Percentiles rank a stretch among this genome's conserved stretches.
Evolutionary conservation across 2,329 filamentous ascomycete species (phyloP).

Genomic region (Alternaria sp.): DNA sequence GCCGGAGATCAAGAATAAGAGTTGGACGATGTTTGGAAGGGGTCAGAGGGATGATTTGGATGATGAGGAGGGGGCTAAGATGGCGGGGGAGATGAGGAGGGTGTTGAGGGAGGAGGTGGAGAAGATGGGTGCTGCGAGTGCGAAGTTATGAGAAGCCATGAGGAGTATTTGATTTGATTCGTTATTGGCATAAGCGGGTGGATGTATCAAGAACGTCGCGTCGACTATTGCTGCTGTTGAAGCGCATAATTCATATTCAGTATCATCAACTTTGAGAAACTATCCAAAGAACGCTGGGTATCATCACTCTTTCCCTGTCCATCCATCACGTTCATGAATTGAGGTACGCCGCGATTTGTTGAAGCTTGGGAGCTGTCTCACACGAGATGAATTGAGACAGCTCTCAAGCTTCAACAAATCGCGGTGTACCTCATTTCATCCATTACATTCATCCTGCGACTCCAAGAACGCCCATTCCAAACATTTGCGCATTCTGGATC

Average conservation of each 20-base stretch:
- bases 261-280: neutral
- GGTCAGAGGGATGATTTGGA: constrained; percentile 76
- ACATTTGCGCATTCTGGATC: neutral
- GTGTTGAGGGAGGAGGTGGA: constrained; percentile 49
- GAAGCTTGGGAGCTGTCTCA: no score
- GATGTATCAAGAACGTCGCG: neutral
- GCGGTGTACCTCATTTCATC: no score
- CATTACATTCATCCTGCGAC: neutral
- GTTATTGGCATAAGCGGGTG: neutral
- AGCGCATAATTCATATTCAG: neutral
- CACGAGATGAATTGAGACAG: no score
- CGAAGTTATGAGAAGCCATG: constrained; percentile 7
- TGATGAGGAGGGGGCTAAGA: constrained; percentile 70
- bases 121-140: constrained; percentile 19
- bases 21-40: constrained; percentile 83
- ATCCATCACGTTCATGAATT: neutral
- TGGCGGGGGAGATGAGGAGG: constrained; percentile 61
- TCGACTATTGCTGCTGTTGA: neutral
- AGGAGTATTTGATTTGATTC: neutral
- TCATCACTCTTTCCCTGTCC: neutral
- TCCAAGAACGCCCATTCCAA: neutral
- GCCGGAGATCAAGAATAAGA: constrained; percentile 62
- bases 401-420: no score
- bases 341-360: no score
- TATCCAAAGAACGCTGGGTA: constrained; percentile 3